These are phyloP conservation scores for Plasmodium knowlesi DNA, from an alignment of 169 alveolate species.

Conservation along the genomic window DNA sequence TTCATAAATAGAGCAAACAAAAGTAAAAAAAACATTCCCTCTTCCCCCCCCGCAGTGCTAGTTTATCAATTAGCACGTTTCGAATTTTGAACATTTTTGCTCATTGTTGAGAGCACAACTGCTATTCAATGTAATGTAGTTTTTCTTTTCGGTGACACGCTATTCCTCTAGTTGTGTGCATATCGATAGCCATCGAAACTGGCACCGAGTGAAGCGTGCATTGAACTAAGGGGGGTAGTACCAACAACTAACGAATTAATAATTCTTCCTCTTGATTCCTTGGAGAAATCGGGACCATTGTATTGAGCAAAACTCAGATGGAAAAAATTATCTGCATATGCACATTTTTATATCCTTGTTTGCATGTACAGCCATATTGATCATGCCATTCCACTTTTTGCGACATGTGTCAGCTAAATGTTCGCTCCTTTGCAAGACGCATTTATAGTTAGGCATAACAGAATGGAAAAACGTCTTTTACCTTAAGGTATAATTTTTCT, in stretches of 20 bases:
- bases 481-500: neutral
- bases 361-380: neutral
- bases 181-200: too few species aligned
- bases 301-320: too few species aligned
- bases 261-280: too few species aligned
- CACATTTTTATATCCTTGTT: too few species aligned
- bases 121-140: neutral
- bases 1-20: too few species aligned
- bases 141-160: neutral
- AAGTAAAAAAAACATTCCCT: neutral
- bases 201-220: too few species aligned
- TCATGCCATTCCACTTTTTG: neutral
- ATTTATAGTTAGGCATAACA: neutral
- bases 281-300: too few species aligned
- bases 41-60: neutral
- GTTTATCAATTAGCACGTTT: neutral
- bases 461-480: neutral
- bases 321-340: too few species aligned
- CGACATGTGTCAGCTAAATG: neutral
- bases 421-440: neutral
- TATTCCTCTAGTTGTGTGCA: neutral
- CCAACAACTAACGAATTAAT: too few species aligned
- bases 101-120: neutral
- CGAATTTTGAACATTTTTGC: neutral
- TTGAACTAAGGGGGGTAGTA: too few species aligned